These are phyloP conservation scores for Hymenotorrendiella dingleyae DNA, from an alignment of 2,329 filamentous ascomycete genomes.

Conservation along the genomic window DNA sequence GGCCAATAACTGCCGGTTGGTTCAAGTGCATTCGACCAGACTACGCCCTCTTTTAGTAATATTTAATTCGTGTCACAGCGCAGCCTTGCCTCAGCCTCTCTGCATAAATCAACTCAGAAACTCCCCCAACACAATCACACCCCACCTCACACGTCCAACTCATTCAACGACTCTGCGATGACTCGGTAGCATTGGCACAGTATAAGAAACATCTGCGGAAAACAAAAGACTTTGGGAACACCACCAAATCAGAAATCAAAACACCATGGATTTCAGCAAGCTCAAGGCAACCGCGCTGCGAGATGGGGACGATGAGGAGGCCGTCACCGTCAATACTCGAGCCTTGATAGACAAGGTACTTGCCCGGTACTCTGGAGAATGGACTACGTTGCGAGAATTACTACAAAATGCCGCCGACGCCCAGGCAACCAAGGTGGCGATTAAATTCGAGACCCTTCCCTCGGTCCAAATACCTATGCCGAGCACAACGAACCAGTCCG, in stretches of 20 bases:
- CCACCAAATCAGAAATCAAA: not conserved
- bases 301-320: conserved; percentile 86
- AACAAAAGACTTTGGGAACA: not conserved
- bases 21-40: too few relatives aligned
- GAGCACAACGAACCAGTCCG: conserved; percentile 57
- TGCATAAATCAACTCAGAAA: too few relatives aligned
- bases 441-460: conserved; percentile 87
- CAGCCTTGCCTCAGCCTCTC: conserved; percentile 8
- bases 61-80: not conserved
- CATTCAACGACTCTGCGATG: not conserved
- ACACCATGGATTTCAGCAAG: conserved; percentile 62
- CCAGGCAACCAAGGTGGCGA: conserved; percentile 79
- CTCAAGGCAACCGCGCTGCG: conserved; percentile 82
- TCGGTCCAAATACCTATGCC: conserved; percentile 69
- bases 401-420: conserved; percentile 99
- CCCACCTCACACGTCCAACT: not conserved
- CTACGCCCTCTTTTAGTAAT: too few relatives aligned
- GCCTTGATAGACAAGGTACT: conserved; percentile 97
- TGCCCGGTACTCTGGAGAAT: conserved; percentile 93
- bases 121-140: not conserved
- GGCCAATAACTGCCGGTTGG: too few relatives aligned
- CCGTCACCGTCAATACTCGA: conserved; percentile 94
- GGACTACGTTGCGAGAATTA: conserved; percentile 82
- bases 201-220: not conserved
- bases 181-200: not conserved